phyloP scores from a whole-genome alignment of 2,329 filamentous ascomycete species.

The Phialocephala subalpina region DNA sequence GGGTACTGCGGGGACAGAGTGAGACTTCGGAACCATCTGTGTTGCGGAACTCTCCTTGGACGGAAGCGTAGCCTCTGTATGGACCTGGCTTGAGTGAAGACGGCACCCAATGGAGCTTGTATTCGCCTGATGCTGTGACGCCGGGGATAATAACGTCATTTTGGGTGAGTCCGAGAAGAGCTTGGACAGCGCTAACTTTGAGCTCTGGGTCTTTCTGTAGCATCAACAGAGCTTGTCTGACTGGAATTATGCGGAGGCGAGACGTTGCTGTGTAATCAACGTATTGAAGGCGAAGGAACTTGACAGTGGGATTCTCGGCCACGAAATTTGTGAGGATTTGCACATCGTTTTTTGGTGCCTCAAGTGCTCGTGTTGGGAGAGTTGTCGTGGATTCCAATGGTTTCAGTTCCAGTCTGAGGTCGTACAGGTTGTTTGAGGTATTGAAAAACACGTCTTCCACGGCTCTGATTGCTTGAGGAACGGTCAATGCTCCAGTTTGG shows the following conservation, averaged over 20 bases:
- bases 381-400: constrained; percentile 34
- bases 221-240: constrained; percentile 60
- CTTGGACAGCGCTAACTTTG: constrained; percentile 67
- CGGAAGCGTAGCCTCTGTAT: constrained; percentile 67
- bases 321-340: constrained; percentile 51
- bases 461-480: constrained; percentile 67
- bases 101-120: constrained; percentile 72
- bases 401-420: constrained; percentile 58
- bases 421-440: constrained; percentile 80
- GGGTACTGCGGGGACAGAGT: constrained; percentile 71
- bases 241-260: constrained; percentile 72
- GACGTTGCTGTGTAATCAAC: constrained; percentile 78
- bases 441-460: constrained; percentile 76
- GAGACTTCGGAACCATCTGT: constrained; percentile 57
- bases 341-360: constrained; percentile 37
- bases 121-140: constrained; percentile 67
- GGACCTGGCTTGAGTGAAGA: constrained; percentile 66
- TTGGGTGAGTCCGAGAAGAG: constrained; percentile 71
- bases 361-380: background rate
- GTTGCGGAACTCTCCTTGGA: constrained; percentile 72
- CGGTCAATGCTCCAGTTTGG: constrained; percentile 65
- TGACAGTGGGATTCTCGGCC: constrained; percentile 56
- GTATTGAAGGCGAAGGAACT: constrained; percentile 80
- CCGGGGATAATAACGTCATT: constrained; percentile 66
- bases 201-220: constrained; percentile 47